These are phyloP conservation scores for Lactarius hengduanensis DNA, from an alignment of 768 basidiomycete species.

Conservation along the genomic window DNA sequence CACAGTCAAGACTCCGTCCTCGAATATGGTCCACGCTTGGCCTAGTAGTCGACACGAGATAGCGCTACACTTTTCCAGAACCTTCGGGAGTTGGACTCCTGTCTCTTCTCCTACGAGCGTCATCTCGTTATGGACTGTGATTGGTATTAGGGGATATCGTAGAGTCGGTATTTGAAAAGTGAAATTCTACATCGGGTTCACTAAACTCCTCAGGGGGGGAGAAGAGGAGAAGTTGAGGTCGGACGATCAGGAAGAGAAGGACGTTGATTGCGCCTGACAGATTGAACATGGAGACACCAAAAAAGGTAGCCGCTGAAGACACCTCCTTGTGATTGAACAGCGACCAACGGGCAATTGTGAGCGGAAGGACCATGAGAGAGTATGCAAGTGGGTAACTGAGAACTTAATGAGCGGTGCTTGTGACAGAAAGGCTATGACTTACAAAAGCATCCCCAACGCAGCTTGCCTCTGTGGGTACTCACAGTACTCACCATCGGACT, in stretches of 20 bases:
- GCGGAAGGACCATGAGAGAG: constrained; percentile 40
- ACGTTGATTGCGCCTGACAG: constrained; percentile 44
- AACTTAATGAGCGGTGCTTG: neutral
- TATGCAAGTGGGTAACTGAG: constrained; percentile 42
- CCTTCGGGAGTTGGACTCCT: neutral
- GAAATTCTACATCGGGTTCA: neutral
- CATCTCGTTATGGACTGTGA: neutral
- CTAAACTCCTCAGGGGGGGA: neutral
- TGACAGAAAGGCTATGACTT: constrained; percentile 5
- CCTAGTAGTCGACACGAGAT: neutral
- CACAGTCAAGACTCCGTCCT: neutral
- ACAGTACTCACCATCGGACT: constrained; percentile 6
- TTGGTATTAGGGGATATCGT: neutral
- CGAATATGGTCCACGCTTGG: neutral
- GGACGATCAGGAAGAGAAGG: constrained; percentile 39
- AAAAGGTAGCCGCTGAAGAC: constrained; percentile 37
- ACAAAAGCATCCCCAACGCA: constrained; percentile 34
- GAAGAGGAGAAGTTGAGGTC: constrained; percentile 39
- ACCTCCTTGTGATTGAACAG: constrained; percentile 32
- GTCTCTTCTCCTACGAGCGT: neutral
- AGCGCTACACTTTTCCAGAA: constrained; percentile 16
- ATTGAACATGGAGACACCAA: constrained; percentile 35
- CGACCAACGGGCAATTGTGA: constrained; percentile 44
- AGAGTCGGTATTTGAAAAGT: neutral
- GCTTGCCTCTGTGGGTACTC: constrained; percentile 10